Evolutionary conservation across 306 rosid genomes (phyloP).

Genomic region (Herpetospermum pedunculosum): DNA sequence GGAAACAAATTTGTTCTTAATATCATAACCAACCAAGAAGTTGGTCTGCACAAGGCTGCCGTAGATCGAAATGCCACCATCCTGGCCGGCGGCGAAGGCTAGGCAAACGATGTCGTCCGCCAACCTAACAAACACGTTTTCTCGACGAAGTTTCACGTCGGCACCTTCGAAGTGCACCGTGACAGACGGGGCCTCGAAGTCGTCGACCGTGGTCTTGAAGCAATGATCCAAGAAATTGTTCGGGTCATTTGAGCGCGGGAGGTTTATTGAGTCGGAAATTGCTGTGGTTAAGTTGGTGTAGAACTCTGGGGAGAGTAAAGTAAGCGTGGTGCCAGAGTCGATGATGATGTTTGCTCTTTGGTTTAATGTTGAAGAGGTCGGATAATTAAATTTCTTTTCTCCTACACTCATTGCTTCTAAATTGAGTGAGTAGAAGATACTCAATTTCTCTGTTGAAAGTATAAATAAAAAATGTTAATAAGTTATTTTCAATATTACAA

Average conservation of each 20-base stretch:
- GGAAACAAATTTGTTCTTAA: constrained; percentile 8
- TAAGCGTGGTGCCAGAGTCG: constrained; percentile 30
- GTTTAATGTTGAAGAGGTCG: neutral
- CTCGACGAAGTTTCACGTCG: neutral
- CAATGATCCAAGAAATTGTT: constrained; percentile 1
- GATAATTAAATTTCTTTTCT: neutral
- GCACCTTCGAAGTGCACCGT: constrained; percentile 17
- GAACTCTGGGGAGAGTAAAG: neutral
- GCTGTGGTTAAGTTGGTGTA: neutral
- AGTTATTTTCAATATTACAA: too few species aligned
- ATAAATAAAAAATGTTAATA: neutral
- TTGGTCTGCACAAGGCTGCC: constrained; percentile 43
- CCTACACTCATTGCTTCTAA: constrained; percentile 26
- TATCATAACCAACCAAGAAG: constrained; percentile 49
- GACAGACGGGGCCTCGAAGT: neutral
- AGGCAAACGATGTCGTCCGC: constrained; percentile 21
- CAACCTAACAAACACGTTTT: constrained; percentile 20
- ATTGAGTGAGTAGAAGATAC: constrained; percentile 13
- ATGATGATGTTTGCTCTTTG: constrained; percentile 15
- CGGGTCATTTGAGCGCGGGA: neutral
- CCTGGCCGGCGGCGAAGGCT: neutral
- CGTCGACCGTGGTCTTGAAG: neutral
- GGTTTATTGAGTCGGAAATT: neutral
- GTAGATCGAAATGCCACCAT: constrained; percentile 4
- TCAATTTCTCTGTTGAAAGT: neutral